Evolutionary conservation across 2,329 filamentous ascomycete genomes (phyloP).

Genomic region (Talaromyces albobiverticillius): DNA sequence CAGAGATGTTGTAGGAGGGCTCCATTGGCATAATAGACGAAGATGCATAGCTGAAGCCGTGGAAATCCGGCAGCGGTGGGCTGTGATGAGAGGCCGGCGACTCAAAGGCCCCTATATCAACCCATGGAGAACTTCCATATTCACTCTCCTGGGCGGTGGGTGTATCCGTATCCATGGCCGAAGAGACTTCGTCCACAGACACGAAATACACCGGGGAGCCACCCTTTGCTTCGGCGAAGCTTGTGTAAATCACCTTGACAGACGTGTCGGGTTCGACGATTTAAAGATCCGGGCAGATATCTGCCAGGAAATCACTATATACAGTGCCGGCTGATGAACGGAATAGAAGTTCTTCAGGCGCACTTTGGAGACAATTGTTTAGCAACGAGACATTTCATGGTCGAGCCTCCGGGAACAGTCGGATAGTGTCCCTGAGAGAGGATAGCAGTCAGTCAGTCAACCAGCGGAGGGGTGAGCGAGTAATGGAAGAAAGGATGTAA

Average conservation of each 20-base stretch:
- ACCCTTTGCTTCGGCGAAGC: constrained; percentile 4
- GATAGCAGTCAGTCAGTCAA: too few species aligned
- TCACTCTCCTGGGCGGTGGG: constrained; percentile 44
- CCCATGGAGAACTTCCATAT: constrained; percentile 45
- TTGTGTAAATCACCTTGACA: constrained; percentile 8
- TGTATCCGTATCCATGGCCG: constrained; percentile 44
- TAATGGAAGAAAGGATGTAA: too few species aligned
- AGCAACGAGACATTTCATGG: constrained; percentile 6
- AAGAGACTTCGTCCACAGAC: constrained; percentile 25
- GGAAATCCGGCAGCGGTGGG: constrained; percentile 68
- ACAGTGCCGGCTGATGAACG: not conserved
- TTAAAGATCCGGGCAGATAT: not conserved
- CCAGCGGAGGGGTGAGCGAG: too few species aligned
- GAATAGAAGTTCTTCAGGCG: constrained; percentile 6
- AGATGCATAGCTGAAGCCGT: constrained; percentile 61
- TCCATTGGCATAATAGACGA: constrained; percentile 62
- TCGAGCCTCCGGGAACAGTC: not conserved
- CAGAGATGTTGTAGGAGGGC: constrained; percentile 52
- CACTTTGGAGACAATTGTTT: constrained; percentile 7
- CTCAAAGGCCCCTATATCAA: constrained; percentile 45
- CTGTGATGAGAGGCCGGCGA: constrained; percentile 58
- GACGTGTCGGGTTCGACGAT: not conserved
- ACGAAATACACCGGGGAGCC: constrained; percentile 44
- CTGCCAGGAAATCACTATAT: not conserved
- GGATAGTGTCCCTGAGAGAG: too few species aligned